Base-by-base conservation (phyloP, 2,329 filamentous ascomycete genomes). In the Fusarium drepaniforme region DNA sequence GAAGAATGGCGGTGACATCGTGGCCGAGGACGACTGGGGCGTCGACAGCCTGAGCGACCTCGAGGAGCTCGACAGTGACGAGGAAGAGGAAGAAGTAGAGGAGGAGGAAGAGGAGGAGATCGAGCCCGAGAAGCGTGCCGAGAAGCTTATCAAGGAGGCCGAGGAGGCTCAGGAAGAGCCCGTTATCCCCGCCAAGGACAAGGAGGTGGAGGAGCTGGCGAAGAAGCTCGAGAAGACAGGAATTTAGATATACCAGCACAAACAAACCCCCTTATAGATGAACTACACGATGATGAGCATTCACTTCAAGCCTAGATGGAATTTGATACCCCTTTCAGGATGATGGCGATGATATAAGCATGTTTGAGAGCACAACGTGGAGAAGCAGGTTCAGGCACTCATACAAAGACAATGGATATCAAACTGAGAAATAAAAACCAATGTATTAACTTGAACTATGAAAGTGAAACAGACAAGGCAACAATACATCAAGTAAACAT, bases 41-140 rank as follows among this genome's bases (percentile, higher is more conserved):
- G 84, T 98, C 28, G 96, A 98, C 81, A 93, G 93, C 80, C 89
- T 98, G 53, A 93, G 93, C 78, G 96, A 98, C 77, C 90, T 98
- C 3, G 94, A 96, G 77, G 94, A 95, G 68, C 92, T 94, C 12
- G 90, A 91, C 15, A 90, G 90, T 67, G 92, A 94, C 15, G 92
- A 92, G 16, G 89, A 91, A 28, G 91, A 91, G 8, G 92, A 92
- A 2, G 92, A 93, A 8, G 2, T 9, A 8, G 28, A 30, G 28
- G 28, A 30, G 28, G 92, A 93, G 21, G 92, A 93, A 3, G 92
- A 93, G 3, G 90, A 90, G 42, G 85, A 86, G 46, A 84, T 87
- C 25, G 87, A 90, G 77, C 84, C 88, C 25, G 88, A 93, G 81
- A 90, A 92, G 81, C 87, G 92, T 70, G 90, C 91, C 49, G 92